Base-by-base conservation (phyloP, 2,329 filamentous ascomycete species). In the Davidsoniella virescens region DNA sequence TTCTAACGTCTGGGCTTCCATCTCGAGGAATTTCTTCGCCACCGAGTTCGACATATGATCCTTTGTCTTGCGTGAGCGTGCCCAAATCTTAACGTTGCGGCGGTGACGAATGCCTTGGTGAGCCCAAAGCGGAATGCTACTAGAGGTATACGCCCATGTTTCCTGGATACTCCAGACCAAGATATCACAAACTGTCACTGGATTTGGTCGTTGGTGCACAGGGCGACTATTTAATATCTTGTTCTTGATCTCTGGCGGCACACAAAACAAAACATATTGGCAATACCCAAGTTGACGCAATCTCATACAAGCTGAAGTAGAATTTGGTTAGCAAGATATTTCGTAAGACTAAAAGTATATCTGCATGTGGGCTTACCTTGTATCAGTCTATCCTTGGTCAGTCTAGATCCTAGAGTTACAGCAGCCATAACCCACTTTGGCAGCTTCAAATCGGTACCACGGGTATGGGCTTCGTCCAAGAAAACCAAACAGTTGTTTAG, bases 341-440 rank as follows among this genome's bases (percentile, higher is more conserved):
- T 42, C 54, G 1, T 1, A 4, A 33, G 12, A 8, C 12, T 33
- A 8, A 33, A 33, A 9, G 12, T 1, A 33, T 33, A 10, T 33
- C 2, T 9, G 29, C 29, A 12, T 33, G 20, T 5, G 20, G 20
- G 20, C 65, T 58, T 64, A 77, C 77, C 80, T 70, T 87, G 82
- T 0, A 80, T 75, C 0, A 86, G 59, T 12, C 71, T 65, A 53
- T 88, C 84, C 54, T 87, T 88, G 0, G 76, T 81, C 1, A 86
- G 55, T 3, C 67, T 65, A 0, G 77, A 68, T 0, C 82, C 82
- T 0, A 90, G 59, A 0, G 81, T 87, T 0, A 87, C 76, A 0
- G 76, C 77, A 0, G 82, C 84, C 0, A 75, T 66, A 55, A 79
- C 80, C 10, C 70, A 4, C 0, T 51, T 51, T 0, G 80, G 82